Conservation (phyloP, 73 alveolate genomes). For the Tetrahymena thermophila region DNA sequence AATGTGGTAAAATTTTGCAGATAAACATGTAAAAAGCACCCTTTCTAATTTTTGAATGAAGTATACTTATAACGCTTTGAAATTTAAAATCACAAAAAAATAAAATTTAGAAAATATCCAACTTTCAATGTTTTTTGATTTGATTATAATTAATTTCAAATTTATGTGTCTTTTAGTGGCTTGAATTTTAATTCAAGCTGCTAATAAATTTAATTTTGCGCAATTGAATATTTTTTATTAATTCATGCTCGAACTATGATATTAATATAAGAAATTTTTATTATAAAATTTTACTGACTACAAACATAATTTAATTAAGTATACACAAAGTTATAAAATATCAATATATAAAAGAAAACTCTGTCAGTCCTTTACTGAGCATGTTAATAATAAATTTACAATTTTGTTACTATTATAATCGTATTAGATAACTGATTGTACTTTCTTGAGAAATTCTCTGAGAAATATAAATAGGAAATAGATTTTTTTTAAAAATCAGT, state of each 20-base stretch:
- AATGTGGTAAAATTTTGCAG: too few relatives aligned
- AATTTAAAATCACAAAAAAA: too few relatives aligned
- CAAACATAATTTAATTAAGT: not conserved
- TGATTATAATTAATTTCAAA: not conserved
- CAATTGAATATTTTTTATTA: not conserved
- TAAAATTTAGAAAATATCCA: too few relatives aligned
- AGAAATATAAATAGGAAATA: too few relatives aligned
- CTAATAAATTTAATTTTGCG: not conserved
- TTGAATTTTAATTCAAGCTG: not conserved
- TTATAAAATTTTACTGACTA: not conserved
- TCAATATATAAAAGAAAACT: not conserved
- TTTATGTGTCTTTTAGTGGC: not conserved
- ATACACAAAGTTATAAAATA: not conserved
- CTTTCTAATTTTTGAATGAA: too few relatives aligned
- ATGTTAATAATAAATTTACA: not conserved
- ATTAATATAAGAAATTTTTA: not conserved
- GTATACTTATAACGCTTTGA: too few relatives aligned
- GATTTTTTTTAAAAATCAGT: too few relatives aligned
- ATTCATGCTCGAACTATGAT: not conserved
- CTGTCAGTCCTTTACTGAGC: not conserved
- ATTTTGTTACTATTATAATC: not conserved
- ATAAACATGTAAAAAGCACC: too few relatives aligned
- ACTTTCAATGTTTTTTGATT: too few relatives aligned
- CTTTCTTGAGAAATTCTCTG: not conserved
- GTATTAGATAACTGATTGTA: not conserved